A percentile compares a stretch with the other conserved stretches of the same genome.
Conservation (phyloP, 2,329 filamentous ascomycete genomes). For the Aspergillus spinulosporus region DNA sequence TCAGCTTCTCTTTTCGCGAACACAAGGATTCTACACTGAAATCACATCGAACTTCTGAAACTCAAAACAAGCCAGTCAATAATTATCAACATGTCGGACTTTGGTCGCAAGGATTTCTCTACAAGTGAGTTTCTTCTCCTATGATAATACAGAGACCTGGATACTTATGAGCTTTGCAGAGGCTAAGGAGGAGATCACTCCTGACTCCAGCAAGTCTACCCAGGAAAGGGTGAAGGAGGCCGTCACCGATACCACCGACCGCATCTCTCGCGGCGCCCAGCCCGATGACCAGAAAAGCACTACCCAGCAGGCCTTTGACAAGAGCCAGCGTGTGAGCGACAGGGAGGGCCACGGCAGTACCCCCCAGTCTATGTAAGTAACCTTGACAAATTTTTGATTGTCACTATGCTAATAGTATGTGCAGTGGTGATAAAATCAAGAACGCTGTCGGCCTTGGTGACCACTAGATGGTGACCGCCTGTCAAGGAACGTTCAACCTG, state of each 20-base stretch:
- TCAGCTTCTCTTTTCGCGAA: slow-evolving; percentile 15
- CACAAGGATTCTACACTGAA: not conserved
- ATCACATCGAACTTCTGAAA: slow-evolving; percentile 8
- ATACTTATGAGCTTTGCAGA: slow-evolving; percentile 41
- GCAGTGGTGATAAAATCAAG: slow-evolving; percentile 48
- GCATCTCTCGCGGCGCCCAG: slow-evolving; percentile 52
- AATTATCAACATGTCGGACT: slow-evolving; percentile 58
- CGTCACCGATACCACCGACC: slow-evolving; percentile 58
- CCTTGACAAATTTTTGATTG: not conserved
- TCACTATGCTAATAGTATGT: slow-evolving; percentile 3
- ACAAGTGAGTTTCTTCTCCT: slow-evolving; percentile 42
- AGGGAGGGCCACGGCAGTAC: slow-evolving; percentile 41
- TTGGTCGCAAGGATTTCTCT: slow-evolving; percentile 61
- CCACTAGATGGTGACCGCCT: slow-evolving; percentile 20
- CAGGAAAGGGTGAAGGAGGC: slow-evolving; percentile 59
- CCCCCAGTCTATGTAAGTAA: slow-evolving; percentile 42
- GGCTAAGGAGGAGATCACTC: slow-evolving; percentile 58
- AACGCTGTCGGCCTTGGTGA: slow-evolving; percentile 42
- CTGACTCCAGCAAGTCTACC: slow-evolving; percentile 63
- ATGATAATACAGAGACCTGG: not conserved
- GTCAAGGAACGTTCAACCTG: not conserved
- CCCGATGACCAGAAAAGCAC: slow-evolving; percentile 58
- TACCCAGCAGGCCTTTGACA: slow-evolving; percentile 54
- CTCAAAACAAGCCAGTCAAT: slow-evolving; percentile 13
- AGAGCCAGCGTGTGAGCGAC: slow-evolving; percentile 49